Evolutionary conservation across 73 alveolate species (phyloP), one percentile per base, ranked within the genome.

Genomic region (Blepharisma japonicum): DNA sequence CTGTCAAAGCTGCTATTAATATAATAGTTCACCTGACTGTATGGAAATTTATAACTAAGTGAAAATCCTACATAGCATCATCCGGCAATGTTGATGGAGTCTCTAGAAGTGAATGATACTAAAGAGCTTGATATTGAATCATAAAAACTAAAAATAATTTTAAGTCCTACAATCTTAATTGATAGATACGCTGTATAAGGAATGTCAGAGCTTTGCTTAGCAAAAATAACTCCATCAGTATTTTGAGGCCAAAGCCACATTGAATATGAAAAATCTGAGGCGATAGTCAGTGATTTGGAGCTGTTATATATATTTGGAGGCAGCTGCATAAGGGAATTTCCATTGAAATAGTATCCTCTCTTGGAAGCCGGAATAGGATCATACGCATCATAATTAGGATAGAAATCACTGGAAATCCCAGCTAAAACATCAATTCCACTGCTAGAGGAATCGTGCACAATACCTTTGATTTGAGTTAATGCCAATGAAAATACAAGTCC

Each of bases 331-430:
- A 20, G 5, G 5, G 74, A 61, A 61, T n/a, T 9, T 61, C 74
- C 74, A 8, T n/a, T 61, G 5, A 61, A 61, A 61, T 61, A 61
- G 5, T 61, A 61, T 25, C 74, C 74, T 20, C 74, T n/a, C 14
- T n/a, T n/a, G 5, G 50, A 14, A 39, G 74, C 74, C 5, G 74
- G 74, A n/a, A 61, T 61, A 14, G 74, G 74, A 39, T 61, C 74
- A 20, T n/a, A 14, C 3, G 74, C 23, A 18, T 14, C 74, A 61
- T 61, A 61, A 61, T 3, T 25, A 8, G 74, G 74, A 25, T 61
- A 61, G 23, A 61, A 61, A 25, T 25, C 23, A 2, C 47, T 18
- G 47, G 14, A 8, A 20, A 39, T 25, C 3, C 74, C 74, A 20
- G 74, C 23, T 3, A 9, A 8, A 14, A 61, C 74, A 14, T 61